Base-by-base conservation (phyloP, 2,329 filamentous ascomycete genomes). In the Aspergillus bombycis region DNA sequence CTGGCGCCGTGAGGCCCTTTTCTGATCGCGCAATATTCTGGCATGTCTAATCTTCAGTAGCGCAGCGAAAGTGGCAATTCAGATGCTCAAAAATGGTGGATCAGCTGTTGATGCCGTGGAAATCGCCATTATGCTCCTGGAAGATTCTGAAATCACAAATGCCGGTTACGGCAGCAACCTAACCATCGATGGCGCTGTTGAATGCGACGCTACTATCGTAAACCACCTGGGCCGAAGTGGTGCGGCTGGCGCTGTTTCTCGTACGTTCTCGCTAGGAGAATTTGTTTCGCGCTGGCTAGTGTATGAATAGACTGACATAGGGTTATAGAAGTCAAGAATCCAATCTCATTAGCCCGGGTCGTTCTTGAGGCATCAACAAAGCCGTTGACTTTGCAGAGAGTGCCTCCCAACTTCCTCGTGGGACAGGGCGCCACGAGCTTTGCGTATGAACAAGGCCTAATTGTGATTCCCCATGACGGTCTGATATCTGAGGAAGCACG, bases 131-230 rank as follows among this genome's bases (percentile, higher is more conserved):
- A 92, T 90, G 69, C 84, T 92, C 23, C 87, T 99, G 21, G 95
- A 99, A 79, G 92, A 99, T 75, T 89, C 91, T 62, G 93, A 97
- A 72, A 96, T 99, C 68, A 99, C 96, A 41, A 99, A 99, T 76
- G 92, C 94, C 43, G 95, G 95, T 0, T 98, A 91, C 75, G 95
- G 96, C 54, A 99, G 95, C 79, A 99, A 99, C 72, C 82, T 99
- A 28, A 90, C 92, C 52, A 91, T 96, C 66, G 91, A 97, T 70
- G 95, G 95, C 1, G 87, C 89, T 1, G 95, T 98, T 14, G 95
- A 99, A 77, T 96, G 94, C 70, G 95, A 99, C 81, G 95, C 95
- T 61, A 94, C 93, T 0, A 87, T 99, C 60, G 91, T 99, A 46
- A 94, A 99, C 73, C 91, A 98, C 75, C 82, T 90, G 57, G 95